Base-by-base conservation (phyloP, 129 eudicot genomes). In the Centaurea solstitialis region DNA sequence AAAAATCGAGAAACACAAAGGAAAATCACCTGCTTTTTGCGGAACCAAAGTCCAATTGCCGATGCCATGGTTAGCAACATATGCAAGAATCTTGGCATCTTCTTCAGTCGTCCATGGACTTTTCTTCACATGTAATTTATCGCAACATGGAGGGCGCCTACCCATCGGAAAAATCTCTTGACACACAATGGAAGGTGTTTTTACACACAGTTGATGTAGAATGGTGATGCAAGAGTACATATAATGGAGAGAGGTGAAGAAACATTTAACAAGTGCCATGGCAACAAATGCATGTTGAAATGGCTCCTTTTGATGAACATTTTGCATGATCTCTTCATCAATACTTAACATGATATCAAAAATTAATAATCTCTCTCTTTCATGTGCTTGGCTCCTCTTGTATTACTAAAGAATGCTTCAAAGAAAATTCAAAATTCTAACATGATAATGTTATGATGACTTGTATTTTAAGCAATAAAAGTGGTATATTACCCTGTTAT, bases 31-130 rank as follows among this genome's bases (percentile, higher is more conserved):
- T 82, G 99, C 99, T 95, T 95, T 96, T 67, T 89, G 91, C 4
- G 99, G 99, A 18, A 96, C 98, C 82, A 93, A 80, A 7, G 99
- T 96, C 99, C 99, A 93, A 68, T 96, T 93, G 18, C 97, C 98
- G 69, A 88, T 89, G 11, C 99, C 97, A 81, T 96, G 90, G 62
- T 70, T 93, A 22, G 98, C 94, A 18, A 96, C 99, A 82, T 96
- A 93, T 11, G 99, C 99, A 76, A 96, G 99, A 70, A 96, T 89
- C 87, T 96, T 96, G 0, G 97, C 99, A 72, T 96, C 99, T 93
- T 96, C 99, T 80, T 96, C 99, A 1, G 94, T 76, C 1, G 99
- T 93, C 99, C 99, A 96, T 9, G 96, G 90, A 20, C 99, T 98
- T 88, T 92, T 88, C 79, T 96, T 93, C 72, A 96, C 98, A 81